Evolutionary conservation across 306 rosid species (phyloP), one percentile per base, ranked within the genome.

Genomic region (Sphenostylis stenocarpa): DNA sequence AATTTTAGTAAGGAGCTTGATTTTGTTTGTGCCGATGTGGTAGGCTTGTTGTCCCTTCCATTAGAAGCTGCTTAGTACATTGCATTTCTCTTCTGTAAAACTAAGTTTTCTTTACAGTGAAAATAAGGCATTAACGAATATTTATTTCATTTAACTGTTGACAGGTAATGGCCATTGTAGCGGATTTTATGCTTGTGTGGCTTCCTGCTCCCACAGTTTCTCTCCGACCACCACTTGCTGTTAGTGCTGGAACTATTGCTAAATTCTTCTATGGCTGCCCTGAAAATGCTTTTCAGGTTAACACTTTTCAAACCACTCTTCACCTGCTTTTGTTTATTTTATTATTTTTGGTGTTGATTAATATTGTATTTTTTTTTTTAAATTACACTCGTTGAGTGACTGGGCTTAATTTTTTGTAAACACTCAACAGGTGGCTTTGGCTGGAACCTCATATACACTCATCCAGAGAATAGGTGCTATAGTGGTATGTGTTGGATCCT

Each of bases 101-200:
- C 43, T 38, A 8, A 8, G 43, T 38, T 38, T 80, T 61, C 58
- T 20, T 52, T 72, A 43, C n/a, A 1, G 14, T 31, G 44, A 33
- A 44, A 31, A 73, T 21, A 49, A 58, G 23, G 16, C 13, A 39
- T 26, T 31, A 1, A 43, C 26, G 53, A 64, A 44, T 64, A 5
- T 34, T 43, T 47, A 2, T 39, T 55, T 65, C 13, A 39, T 62
- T 63, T 62, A 11, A 57, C 23, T 34, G 21, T 48, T 43, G 45
- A 81, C 72, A 95, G 98, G 88, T 90, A 69, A 95, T 95, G 98
- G 98, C 98, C 76, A 65, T 95, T 56, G 84, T 92, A 73, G 98
- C 98, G 76, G 98, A 95, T 89, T 95, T 95, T 85, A 95, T 95
- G 97, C 97, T 95, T 72, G 98, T 95, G 58, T 95, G 88, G 88